Percentiles rank a stretch among this genome's conserved stretches.
Conservation (phyloP, 192 early-diverging fungal species). For the Coemansia reversa region DNA sequence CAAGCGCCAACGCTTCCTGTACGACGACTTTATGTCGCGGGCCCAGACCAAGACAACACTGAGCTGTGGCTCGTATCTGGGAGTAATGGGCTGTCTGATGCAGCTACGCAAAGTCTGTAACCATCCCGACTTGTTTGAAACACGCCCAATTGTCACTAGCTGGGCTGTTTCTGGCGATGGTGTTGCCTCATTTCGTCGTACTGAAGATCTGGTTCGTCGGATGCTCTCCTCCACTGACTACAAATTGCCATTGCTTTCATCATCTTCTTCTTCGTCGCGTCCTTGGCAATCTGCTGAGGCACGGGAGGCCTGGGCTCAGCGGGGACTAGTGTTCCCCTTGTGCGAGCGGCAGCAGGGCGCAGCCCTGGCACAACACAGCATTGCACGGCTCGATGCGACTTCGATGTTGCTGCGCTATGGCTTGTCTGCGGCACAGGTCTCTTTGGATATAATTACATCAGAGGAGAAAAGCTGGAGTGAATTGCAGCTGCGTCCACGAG, state of each 20-base stretch:
- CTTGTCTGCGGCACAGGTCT: slow-evolving; percentile 8
- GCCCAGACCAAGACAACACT: slow-evolving; percentile 76
- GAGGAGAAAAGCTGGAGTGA: slow-evolving; percentile 21
- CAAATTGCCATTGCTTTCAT: background rate
- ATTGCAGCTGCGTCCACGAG: slow-evolving; percentile 28
- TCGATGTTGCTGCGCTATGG: slow-evolving; percentile 14
- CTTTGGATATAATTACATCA: slow-evolving; percentile 12
- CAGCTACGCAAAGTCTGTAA: slow-evolving; percentile 96
- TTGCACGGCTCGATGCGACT: slow-evolving; percentile 21
- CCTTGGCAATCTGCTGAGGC: background rate
- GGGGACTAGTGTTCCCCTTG: slow-evolving; percentile 14
- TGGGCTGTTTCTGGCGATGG: slow-evolving; percentile 63
- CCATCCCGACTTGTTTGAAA: slow-evolving; percentile 90
- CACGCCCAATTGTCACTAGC: slow-evolving; percentile 61
- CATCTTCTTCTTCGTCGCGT: background rate
- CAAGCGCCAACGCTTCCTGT: slow-evolving; percentile 64
- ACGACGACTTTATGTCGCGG: slow-evolving; percentile 77
- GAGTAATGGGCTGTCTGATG: slow-evolving; percentile 78
- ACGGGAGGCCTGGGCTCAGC: slow-evolving; percentile 9
- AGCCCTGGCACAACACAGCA: background rate
- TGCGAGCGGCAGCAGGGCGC: slow-evolving; percentile 2
- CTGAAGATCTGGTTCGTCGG: slow-evolving; percentile 59
- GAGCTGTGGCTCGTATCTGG: slow-evolving; percentile 68
- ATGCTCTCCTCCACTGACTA: slow-evolving; percentile 11
- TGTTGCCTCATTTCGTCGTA: slow-evolving; percentile 60